Evolutionary conservation across 306 rosid genomes (phyloP).

Genomic region (Castanea crenata): DNA sequence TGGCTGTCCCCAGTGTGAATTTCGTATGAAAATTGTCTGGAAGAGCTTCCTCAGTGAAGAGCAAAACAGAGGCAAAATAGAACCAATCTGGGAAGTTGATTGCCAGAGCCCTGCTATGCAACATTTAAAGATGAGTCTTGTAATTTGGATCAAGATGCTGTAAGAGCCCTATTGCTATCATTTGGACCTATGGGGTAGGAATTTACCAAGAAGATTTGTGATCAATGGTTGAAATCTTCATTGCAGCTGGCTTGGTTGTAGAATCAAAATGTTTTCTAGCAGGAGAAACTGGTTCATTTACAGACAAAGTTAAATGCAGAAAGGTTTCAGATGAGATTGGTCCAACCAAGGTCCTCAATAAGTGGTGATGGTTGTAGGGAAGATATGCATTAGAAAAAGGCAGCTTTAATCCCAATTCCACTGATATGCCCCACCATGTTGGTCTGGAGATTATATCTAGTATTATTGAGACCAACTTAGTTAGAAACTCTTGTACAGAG

Average conservation of each 20-base stretch:
- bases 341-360: constrained; percentile 36
- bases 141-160: constrained; percentile 8
- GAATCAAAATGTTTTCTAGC: constrained; percentile 1
- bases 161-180: constrained; percentile 8
- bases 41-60: constrained; percentile 21
- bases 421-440: constrained; percentile 31
- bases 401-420: constrained; percentile 34
- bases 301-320: constrained; percentile 6
- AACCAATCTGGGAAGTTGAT: constrained; percentile 46
- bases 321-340: constrained; percentile 22
- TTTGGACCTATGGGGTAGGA: constrained; percentile 9
- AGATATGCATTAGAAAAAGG: constrained; percentile 37
- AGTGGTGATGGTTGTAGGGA: constrained; percentile 25
- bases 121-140: constrained; percentile 11
- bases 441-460: constrained; percentile 37
- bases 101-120: constrained; percentile 38
- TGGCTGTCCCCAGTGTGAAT: constrained; percentile 9
- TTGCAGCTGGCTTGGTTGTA: constrained; percentile 3
- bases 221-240: constrained; percentile 17
- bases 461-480: constrained; percentile 10
- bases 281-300: constrained; percentile 5
- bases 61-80: constrained; percentile 37
- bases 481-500: constrained; percentile 31
- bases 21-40: constrained; percentile 2
- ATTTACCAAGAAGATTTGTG: constrained; percentile 44